Conservation (phyloP, 106 monocot genomes). For the Apostasia ramifera region DNA sequence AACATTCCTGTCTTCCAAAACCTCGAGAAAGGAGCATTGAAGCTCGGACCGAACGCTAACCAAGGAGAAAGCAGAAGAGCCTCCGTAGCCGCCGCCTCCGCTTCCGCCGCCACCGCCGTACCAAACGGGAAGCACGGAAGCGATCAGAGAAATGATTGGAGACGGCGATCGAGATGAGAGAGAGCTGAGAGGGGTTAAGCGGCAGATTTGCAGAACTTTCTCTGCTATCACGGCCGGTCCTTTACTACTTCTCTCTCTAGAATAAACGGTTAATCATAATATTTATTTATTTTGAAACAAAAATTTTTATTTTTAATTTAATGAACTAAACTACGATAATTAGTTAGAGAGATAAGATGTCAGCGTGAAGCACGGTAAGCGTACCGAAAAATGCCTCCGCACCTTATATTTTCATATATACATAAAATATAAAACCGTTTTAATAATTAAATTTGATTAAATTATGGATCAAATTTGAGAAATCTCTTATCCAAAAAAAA, state of each 20-base stretch:
- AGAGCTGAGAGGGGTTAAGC: background rate
- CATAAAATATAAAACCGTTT: too few relatives aligned
- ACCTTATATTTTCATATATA: too few relatives aligned
- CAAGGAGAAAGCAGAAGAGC: background rate
- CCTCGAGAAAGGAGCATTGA: background rate
- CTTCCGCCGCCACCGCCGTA: background rate
- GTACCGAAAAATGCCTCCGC: too few relatives aligned
- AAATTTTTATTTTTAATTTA: too few relatives aligned
- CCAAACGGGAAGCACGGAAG: background rate
- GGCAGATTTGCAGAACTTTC: constrained; percentile 14
- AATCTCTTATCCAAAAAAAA: too few relatives aligned
- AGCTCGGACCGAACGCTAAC: background rate
- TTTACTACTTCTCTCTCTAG: constrained; percentile 4
- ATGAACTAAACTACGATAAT: too few relatives aligned
- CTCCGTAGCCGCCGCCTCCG: background rate
- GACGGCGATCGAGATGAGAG: background rate
- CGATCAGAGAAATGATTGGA: constrained; percentile 1
- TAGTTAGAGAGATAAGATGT: too few relatives aligned
- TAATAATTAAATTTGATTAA: too few relatives aligned
- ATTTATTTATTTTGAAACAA: too few relatives aligned
- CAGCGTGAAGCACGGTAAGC: too few relatives aligned
- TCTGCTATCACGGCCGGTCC: constrained; percentile 6
- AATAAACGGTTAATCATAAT: background rate
- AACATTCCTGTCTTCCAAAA: background rate
- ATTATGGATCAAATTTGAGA: too few relatives aligned